Percentiles rank a stretch among this genome's conserved stretches.
Conservation (phyloP, 768 basidiomycete genomes). For the Guyanaporus albipodus region DNA sequence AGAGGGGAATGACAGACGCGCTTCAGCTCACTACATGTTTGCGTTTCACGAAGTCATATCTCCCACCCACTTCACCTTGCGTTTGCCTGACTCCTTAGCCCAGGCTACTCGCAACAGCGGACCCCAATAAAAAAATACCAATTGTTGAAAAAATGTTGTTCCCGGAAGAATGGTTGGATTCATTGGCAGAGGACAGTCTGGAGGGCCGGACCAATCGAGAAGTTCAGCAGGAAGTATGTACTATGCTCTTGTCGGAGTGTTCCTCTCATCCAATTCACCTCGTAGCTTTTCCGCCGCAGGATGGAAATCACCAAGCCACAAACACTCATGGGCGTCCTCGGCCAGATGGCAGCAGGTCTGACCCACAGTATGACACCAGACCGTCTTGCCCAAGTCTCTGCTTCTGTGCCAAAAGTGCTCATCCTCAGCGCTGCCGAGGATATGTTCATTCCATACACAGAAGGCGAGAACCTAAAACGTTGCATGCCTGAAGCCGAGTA, state of each 20-base stretch:
- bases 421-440: conserved; percentile 71
- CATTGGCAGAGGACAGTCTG: conserved; percentile 48
- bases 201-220: conserved; percentile 62
- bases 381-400: conserved; percentile 46
- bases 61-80: not conserved
- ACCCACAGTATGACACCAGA: conserved; percentile 56
- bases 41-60: conserved; percentile 33
- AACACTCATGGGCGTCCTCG: conserved; percentile 54
- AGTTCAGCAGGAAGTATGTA: conserved; percentile 50
- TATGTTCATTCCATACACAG: conserved; percentile 46
- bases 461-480: conserved; percentile 49
- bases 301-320: conserved; percentile 55
- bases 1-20: not conserved
- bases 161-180: conserved; percentile 57
- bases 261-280: not conserved
- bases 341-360: conserved; percentile 67
- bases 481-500: conserved; percentile 58
- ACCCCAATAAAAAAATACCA: conserved; percentile 46
- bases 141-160: conserved; percentile 57
- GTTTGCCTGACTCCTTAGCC: conserved; percentile 5
- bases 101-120: conserved; percentile 37
- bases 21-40: conserved; percentile 39
- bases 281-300: conserved; percentile 45
- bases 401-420: conserved; percentile 58
- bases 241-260: not conserved